Base-by-base conservation (phyloP, 108 stramenopile species). In the Skeletonema costatum region DNA sequence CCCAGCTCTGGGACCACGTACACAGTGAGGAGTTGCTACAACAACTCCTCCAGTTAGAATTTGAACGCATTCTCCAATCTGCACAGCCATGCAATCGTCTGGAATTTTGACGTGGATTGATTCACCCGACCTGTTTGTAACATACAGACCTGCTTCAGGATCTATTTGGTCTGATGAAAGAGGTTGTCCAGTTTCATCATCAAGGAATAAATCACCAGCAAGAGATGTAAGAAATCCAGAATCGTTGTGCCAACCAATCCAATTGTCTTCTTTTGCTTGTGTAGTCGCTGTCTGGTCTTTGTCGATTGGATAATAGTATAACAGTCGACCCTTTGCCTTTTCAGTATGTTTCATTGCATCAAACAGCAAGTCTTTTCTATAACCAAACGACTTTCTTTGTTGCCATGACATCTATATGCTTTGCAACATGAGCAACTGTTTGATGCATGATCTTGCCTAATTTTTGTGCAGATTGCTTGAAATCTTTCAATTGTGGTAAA, bases 191-290 rank as follows among this genome's bases (percentile, higher is more conserved):
- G 89, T 91, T 19, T 64, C 82, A 36, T 92, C 82, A 64, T 96
- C 73, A 50, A 98, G 66, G 76, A 88, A 98, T 12, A 96, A 64
- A 71, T 96, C 97, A 0, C 95, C 95, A 2, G 96, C 91, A 42
- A 98, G 81, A 13, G 91, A 85, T 5, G 97, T 98, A n/a, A 98
- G 74, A 68, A 96, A 98, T 32, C 97, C 97, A 2, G 87, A 89
- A 59, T 98, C 97, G 63, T 94, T 95, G 80, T 97, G 97, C 90
- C 93, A 96, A 35, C 96, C 94, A 68, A 98, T 98, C 97, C 97
- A 98, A 8, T 85, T 89, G 73, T 96, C 93, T 63, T 77, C 46
- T 70, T 67, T 81, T 65, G 25, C 4, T 31, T 77, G 25, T 25
- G 25, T 25, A 25, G 25, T 21, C 25, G 12, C 32, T 46, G 36